phyloP scores from a whole-genome alignment of 208 protist species.

The Eutreptiella sp. region DNA sequence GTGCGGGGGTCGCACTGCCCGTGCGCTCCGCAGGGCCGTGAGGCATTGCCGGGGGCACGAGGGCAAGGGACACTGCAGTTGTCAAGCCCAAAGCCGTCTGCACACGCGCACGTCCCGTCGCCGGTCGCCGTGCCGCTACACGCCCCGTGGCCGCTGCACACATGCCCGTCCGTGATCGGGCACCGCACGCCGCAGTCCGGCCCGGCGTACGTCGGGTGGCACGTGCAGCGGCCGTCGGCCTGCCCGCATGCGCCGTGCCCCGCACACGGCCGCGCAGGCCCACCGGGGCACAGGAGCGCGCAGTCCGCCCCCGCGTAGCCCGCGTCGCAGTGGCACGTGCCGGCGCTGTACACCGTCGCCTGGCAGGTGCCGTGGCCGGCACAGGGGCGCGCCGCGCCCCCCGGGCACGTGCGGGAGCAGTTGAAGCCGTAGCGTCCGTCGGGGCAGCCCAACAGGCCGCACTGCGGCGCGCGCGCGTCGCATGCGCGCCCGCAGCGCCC shows the following conservation, averaged over 20 bases:
- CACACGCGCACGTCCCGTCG: conserved; percentile 38
- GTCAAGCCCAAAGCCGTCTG: conserved; percentile 13
- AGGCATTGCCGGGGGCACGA: too few species aligned
- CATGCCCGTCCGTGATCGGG: neutral
- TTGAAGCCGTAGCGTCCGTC: conserved; percentile 8
- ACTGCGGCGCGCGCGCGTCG: neutral
- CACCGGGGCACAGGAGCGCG: neutral
- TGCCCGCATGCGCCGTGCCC: neutral
- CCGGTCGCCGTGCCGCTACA: conserved; percentile 15
- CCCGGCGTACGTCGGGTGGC: neutral
- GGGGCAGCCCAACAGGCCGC: conserved; percentile 14
- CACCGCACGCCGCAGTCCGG: neutral
- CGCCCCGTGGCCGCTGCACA: conserved; percentile 17
- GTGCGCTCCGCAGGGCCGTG: too few species aligned
- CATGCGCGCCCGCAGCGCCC: conserved; percentile 23
- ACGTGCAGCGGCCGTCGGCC: neutral
- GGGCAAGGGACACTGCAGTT: too few species aligned
- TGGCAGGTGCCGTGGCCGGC: conserved; percentile 14
- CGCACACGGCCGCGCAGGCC: neutral
- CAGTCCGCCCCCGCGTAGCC: conserved; percentile 11
- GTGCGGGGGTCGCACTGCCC: conserved; percentile 16
- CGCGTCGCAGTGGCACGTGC: conserved; percentile 7
- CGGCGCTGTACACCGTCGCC: neutral
- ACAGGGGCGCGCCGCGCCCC: conserved; percentile 5
- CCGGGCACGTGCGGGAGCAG: conserved; percentile 10